A percentile compares a stretch with the other conserved stretches of the same genome.
Evolutionary conservation across 169 alveolate genomes (phyloP).

Genomic region (Neospora caninum): DNA sequence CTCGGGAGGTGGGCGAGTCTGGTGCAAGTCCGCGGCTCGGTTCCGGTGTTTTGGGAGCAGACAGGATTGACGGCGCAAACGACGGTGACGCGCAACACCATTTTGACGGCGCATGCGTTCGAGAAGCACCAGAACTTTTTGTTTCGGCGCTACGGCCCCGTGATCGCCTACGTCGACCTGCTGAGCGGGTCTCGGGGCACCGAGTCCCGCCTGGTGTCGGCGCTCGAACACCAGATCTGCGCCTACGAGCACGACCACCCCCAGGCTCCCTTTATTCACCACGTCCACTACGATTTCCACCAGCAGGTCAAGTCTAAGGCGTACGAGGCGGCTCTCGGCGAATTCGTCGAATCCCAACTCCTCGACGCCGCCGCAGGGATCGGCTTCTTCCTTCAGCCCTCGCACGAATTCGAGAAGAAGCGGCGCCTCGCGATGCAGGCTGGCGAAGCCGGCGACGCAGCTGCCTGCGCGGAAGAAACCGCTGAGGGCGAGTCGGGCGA

Average conservation of each 20-base stretch:
- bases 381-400: conserved; percentile 50
- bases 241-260: conserved; percentile 38
- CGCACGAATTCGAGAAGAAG: not conserved
- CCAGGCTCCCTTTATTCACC: not conserved
- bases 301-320: conserved; percentile 58
- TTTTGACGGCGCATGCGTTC: conserved; percentile 75
- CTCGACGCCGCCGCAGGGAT: conserved; percentile 25
- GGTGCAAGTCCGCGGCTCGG: conserved; percentile 91
- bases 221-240: conserved; percentile 30
- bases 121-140: conserved; percentile 77
- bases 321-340: conserved; percentile 57
- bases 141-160: conserved; percentile 77
- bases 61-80: conserved; percentile 83
- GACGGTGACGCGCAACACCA: conserved; percentile 70
- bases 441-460: not conserved
- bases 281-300: conserved; percentile 53
- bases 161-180: conserved; percentile 81
- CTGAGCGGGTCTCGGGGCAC: conserved; percentile 73
- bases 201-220: conserved; percentile 77
- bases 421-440: not conserved
- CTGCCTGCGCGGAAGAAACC: not conserved
- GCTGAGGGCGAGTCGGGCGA: not conserved
- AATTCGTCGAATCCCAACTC: conserved; percentile 34
- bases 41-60: conserved; percentile 97
- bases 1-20: conserved; percentile 44